Base-by-base conservation (phyloP, 495 filamentous ascomycete genomes). In the Mytilinidion resinicola region DNA sequence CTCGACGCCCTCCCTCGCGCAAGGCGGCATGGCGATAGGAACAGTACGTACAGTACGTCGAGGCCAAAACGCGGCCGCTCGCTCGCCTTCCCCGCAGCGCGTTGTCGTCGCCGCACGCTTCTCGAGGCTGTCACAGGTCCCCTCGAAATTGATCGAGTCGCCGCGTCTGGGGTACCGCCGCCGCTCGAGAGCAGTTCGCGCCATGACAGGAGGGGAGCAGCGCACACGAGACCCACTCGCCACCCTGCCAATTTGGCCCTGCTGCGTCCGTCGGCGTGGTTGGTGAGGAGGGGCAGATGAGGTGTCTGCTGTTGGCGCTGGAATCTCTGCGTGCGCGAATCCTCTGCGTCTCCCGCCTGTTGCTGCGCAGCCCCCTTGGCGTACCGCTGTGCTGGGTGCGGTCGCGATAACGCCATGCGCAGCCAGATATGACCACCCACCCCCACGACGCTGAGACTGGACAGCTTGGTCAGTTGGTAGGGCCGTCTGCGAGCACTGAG, bases 381-480 rank as follows among this genome's bases (percentile, higher is more conserved):
- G 46, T 25, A 20, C 46, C 46, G 46, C 6, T 4, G 17, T 25
- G 46, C 46, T 49, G 46, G 46, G 46, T 33, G 3, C 1, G 19
- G 46, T 12, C 19, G 14, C 21, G 46, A 49, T 49, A 49, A 49
- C 46, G 21, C 46, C 46, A 49, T 30, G 46, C 21, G 14, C 21
- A 49, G 46, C 46, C 21, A 49, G 46, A 49, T 49, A 49, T 49
- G 46, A 49, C 46, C 17, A 25, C 21, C 46, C 9, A 46, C 15
- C 20, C 42, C 42, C 46, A 49, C 46, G 46, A 49, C 15, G 17
- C 12, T 19, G 15, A 7, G 21, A 25, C 46, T 14, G 15, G 8
- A 17, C 21, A 20, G 46, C 46, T 25, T 8, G 25, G 25, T 30
- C 25, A 30, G 3, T 30, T 30, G 25, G 25, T 30, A 30, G 25